These are phyloP conservation scores for Pythium scleroteichum DNA, from an alignment of 352 stramenopile genomes.

Conservation along the genomic window DNA sequence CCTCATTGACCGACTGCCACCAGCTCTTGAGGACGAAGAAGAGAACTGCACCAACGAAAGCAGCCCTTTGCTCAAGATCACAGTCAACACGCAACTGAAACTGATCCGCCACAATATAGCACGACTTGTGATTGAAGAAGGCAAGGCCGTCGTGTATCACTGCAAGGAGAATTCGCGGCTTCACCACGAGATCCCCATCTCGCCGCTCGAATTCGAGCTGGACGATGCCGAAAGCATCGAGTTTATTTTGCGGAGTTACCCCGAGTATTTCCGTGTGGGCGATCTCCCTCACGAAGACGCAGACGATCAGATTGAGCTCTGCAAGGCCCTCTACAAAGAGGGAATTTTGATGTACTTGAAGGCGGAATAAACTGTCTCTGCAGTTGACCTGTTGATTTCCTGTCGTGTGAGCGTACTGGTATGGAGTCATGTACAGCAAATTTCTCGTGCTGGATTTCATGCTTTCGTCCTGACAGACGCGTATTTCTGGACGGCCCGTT, in stretches of 20 bases:
- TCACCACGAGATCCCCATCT: slow-evolving; percentile 71
- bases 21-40: slow-evolving; percentile 69
- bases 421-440: background rate
- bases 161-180: slow-evolving; percentile 78
- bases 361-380: slow-evolving; percentile 5
- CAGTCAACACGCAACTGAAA: slow-evolving; percentile 75
- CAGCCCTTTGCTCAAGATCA: slow-evolving; percentile 80
- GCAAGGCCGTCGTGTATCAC: slow-evolving; percentile 77
- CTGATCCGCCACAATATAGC: slow-evolving; percentile 68
- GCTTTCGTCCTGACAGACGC: background rate
- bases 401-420: background rate
- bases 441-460: background rate
- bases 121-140: slow-evolving; percentile 74
- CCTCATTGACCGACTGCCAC: slow-evolving; percentile 74
- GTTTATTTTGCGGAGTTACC: slow-evolving; percentile 74
- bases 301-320: slow-evolving; percentile 69
- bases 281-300: slow-evolving; percentile 75
- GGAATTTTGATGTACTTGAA: slow-evolving; percentile 79
- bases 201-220: slow-evolving; percentile 75
- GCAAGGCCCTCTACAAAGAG: slow-evolving; percentile 74
- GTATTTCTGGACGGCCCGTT: background rate
- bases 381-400: background rate
- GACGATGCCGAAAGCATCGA: slow-evolving; percentile 83
- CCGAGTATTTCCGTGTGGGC: slow-evolving; percentile 73
- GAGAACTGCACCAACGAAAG: slow-evolving; percentile 80